Evolutionary conservation across 768 basidiomycete genomes (phyloP).

Genomic region (Rhodotorula paludigena): DNA sequence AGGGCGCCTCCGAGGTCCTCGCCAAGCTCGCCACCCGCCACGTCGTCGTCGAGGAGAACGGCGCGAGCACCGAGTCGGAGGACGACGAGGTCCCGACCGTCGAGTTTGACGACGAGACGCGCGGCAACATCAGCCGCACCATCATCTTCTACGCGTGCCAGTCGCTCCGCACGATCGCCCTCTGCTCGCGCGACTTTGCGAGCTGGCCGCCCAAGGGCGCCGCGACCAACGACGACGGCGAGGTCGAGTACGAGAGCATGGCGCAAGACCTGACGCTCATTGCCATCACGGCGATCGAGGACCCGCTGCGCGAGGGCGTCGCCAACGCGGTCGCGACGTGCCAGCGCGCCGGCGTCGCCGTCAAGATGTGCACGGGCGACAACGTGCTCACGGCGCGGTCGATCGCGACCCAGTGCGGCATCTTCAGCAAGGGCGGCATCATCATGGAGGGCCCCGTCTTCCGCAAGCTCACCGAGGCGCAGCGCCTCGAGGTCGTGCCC

Average conservation of each 20-base stretch:
- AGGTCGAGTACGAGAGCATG: constrained; percentile 57
- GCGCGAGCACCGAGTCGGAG: constrained; percentile 32
- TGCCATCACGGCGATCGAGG: constrained; percentile 89
- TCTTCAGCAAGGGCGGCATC: constrained; percentile 85
- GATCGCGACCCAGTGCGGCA: constrained; percentile 92
- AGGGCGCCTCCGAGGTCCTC: constrained; percentile 91
- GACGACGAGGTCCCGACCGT: constrained; percentile 49
- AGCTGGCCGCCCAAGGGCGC: constrained; percentile 68
- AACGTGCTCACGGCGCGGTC: constrained; percentile 67
- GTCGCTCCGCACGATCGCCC: constrained; percentile 83
- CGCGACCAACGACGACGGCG: constrained; percentile 33
- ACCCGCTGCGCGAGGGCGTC: constrained; percentile 86
- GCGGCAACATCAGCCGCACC: constrained; percentile 78
- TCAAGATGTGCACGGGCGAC: constrained; percentile 91
- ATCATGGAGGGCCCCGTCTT: constrained; percentile 98
- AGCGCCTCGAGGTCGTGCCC: constrained; percentile 78
- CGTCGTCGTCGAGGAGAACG: constrained; percentile 58
- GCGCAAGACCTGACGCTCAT: constrained; percentile 73
- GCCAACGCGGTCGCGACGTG: constrained; percentile 82
- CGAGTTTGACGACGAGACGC: constrained; percentile 61
- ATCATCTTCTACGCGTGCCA: constrained; percentile 99
- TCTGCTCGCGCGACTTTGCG: constrained; percentile 84
- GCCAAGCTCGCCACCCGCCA: constrained; percentile 68
- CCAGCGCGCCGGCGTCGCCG: constrained; percentile 76
- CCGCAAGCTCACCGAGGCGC: constrained; percentile 64